Evolutionary conservation across 768 basidiomycete species (phyloP), one percentile per base, ranked within the genome.

Genomic region (Suillus fuscotomentosus): DNA sequence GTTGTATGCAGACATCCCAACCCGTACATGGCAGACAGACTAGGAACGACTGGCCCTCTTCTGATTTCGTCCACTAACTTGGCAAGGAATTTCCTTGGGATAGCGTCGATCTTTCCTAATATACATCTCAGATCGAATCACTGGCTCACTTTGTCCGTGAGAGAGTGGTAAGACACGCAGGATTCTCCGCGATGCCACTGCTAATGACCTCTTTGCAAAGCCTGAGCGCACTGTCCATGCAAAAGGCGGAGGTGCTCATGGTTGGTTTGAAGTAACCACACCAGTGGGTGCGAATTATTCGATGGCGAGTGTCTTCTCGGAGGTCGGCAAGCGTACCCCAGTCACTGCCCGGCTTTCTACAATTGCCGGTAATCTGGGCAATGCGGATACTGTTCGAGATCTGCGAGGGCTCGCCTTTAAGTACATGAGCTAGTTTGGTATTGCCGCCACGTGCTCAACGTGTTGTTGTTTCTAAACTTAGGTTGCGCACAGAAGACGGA

Each of bases 321-420:
- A 64, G 10, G 38, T 69, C 9, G 68, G 68, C 39, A 69, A 69
- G 60, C 67, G 67, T 39, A 69, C 68, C 22, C 62, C 67, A 2
- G 60, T 69, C 41, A 68, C 68, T 22, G 68, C 14, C 9, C 79
- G 86, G 20, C 84, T 87, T 75, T 82, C 81, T 39, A 88, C 86
- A 38, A 86, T 87, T 53, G 77, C 78, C 15, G 84, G 85, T n/a
- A 81, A 82, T 20, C 71, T 79, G 51, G 86, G 85, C 17, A 79
- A 78, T 31, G 78, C 84, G 1, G 85, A 87, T 67, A 72, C 73
- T 57, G 76, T 80, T 39, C 73, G 85, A 45, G 85, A 87, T 63
- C 80, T 84, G 6, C 77, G 86, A 64, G 86, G 86, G 1, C 84
- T 87, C 67, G 84, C 83, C 2, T 74, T 79, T 31, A 79, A 84